Evolutionary conservation across 2,329 filamentous ascomycete species (phyloP).

Genomic region (Colletotrichum paranaense): DNA sequence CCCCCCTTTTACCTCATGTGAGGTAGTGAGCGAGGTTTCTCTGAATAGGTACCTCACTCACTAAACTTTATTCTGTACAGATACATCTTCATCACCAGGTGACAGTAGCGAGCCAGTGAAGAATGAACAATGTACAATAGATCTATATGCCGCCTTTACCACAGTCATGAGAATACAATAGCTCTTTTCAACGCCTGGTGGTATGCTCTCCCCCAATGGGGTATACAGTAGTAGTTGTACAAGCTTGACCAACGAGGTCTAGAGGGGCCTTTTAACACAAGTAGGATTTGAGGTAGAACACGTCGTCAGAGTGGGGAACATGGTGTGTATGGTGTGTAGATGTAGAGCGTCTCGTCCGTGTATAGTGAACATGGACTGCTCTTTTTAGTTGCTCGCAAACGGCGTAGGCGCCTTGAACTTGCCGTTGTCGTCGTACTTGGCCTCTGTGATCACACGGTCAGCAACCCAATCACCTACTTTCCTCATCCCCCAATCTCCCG

Average conservation of each 20-base stretch:
- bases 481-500: not conserved
- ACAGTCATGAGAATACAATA: not conserved
- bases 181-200: constrained; percentile 17
- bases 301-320: constrained; percentile 6
- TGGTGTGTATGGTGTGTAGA: not conserved
- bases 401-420: constrained; percentile 52
- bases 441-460: constrained; percentile 45
- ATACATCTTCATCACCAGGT: not conserved
- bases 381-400: not conserved
- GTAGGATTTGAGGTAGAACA: not conserved
- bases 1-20: not conserved
- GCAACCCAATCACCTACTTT: not conserved
- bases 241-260: not conserved
- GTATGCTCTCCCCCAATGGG: constrained; percentile 8
- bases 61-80: not conserved
- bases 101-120: not conserved
- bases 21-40: not conserved
- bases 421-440: constrained; percentile 59
- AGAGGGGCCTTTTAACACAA: constrained; percentile 7
- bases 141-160: not conserved
- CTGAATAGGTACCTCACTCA: not conserved
- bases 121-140: not conserved
- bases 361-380: not conserved
- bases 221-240: not conserved
- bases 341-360: not conserved